These are phyloP conservation scores for Byssothecium circinans DNA, from an alignment of 2,329 filamentous ascomycete species.

Conservation along the genomic window DNA sequence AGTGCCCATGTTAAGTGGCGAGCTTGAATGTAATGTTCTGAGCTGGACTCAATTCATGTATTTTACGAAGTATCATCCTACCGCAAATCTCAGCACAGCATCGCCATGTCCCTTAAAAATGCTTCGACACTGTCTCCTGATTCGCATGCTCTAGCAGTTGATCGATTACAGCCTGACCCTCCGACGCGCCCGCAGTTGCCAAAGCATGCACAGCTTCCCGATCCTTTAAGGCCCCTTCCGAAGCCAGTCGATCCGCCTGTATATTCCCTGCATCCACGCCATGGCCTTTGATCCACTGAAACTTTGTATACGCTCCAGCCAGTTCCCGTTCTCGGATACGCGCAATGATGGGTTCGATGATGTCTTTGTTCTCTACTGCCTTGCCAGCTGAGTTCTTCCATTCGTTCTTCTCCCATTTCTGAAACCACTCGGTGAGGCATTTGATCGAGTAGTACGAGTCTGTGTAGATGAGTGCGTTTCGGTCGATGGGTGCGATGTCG, in stretches of 20 bases:
- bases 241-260: constrained; percentile 77
- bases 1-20: too few species aligned
- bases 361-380: constrained; percentile 81
- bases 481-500: constrained; percentile 68
- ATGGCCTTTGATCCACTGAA: constrained; percentile 92
- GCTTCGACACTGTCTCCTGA: too few species aligned
- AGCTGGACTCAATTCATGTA: too few species aligned
- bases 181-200: too few species aligned
- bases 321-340: constrained; percentile 69
- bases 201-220: too few species aligned
- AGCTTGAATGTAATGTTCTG: too few species aligned
- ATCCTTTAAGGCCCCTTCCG: constrained; percentile 58
- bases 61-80: too few species aligned
- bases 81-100: too few species aligned
- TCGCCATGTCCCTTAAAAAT: too few species aligned
- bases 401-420: constrained; percentile 71
- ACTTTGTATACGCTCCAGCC: constrained; percentile 61
- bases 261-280: constrained; percentile 71
- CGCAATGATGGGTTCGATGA: constrained; percentile 71
- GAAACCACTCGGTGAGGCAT: constrained; percentile 83
- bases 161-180: too few species aligned
- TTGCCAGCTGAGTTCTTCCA: constrained; percentile 76
- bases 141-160: too few species aligned
- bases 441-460: constrained; percentile 91
- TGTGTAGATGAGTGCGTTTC: constrained; percentile 75